A percentile compares a stretch with the other conserved stretches of the same genome.
Conservation (phyloP, 1,284 basidiomycete species). For the Leccinum fallax region DNA sequence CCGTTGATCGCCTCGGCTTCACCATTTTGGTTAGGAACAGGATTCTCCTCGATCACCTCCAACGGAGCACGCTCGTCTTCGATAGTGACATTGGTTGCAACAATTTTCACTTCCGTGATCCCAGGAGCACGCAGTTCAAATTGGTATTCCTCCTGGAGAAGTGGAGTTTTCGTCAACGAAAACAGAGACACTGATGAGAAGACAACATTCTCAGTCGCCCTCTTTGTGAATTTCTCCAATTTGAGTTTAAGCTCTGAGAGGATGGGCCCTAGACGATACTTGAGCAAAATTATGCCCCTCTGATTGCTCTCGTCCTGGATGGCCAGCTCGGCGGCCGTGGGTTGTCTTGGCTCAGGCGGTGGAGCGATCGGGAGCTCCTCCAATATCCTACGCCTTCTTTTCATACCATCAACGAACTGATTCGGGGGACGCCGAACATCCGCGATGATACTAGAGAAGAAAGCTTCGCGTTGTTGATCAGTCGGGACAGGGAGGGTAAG, state of each 20-base stretch:
- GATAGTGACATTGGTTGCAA: constrained; percentile 44
- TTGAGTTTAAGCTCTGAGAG: constrained; percentile 90
- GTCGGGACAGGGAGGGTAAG: constrained; percentile 62
- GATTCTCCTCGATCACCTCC: constrained; percentile 45
- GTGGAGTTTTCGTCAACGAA: constrained; percentile 13
- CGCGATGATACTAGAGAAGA: constrained; percentile 76
- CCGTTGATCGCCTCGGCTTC: constrained; percentile 38
- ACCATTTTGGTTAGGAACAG: constrained; percentile 28
- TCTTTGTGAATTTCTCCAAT: constrained; percentile 89
- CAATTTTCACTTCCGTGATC: constrained; percentile 31
- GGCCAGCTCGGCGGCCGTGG: constrained; percentile 82
- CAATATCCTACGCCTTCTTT: constrained; percentile 81
- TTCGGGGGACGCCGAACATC: constrained; percentile 79
- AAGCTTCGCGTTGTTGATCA: constrained; percentile 63
- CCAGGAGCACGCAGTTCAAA: constrained; percentile 43
- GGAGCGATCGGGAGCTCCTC: constrained; percentile 90
- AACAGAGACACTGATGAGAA: constrained; percentile 1
- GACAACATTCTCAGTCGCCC: constrained; percentile 65
- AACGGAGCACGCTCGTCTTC: constrained; percentile 47
- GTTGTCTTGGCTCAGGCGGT: constrained; percentile 84
- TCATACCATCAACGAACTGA: constrained; percentile 89
- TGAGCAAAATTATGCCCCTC: constrained; percentile 79
- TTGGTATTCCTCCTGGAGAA: constrained; percentile 70
- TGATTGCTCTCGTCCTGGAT: constrained; percentile 84
- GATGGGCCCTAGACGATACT: constrained; percentile 86